Evolutionary conservation across 176 grass and related monocot genomes (phyloP).

Genomic region (Zoysia pacifica): DNA sequence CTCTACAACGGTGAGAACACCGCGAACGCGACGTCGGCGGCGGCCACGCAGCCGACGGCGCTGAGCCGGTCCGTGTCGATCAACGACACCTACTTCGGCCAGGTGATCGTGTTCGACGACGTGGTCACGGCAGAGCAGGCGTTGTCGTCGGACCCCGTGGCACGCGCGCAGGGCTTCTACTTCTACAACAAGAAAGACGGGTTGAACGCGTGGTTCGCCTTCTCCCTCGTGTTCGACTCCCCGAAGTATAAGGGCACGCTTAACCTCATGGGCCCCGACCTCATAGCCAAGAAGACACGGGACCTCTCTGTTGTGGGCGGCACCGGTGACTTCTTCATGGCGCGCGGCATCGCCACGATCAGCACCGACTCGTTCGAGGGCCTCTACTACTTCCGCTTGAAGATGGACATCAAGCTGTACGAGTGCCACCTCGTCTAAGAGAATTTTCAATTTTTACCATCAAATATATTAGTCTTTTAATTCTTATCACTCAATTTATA

Average conservation of each 20-base stretch:
- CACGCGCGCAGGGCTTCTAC: slow-evolving; percentile 44
- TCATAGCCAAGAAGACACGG: slow-evolving; percentile 2
- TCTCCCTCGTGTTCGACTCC: no score
- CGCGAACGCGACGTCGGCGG: slow-evolving; percentile 41
- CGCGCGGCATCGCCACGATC: slow-evolving; percentile 42
- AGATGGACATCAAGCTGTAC: slow-evolving; percentile 47
- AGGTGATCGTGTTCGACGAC: slow-evolving; percentile 48
- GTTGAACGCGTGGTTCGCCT: slow-evolving; percentile 20
- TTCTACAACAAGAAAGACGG: slow-evolving; percentile 27
- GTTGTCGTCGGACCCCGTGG: slow-evolving; percentile 26
- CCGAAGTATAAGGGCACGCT: no score
- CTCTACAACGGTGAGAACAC: slow-evolving; percentile 33
- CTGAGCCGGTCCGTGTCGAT: slow-evolving; percentile 12
- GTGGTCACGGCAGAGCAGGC: slow-evolving; percentile 5
- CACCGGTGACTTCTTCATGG: slow-evolving; percentile 62
- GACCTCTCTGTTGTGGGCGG: slow-evolving; percentile 52
- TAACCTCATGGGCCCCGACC: no score
- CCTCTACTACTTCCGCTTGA: slow-evolving; percentile 31
- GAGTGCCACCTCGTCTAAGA: no score
- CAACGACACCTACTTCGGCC: slow-evolving; percentile 43
- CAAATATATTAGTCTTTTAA: no score
- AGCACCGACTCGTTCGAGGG: slow-evolving; percentile 12
- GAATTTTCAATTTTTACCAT: no score
- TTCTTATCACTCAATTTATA: no score
- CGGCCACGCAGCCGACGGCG: background rate